Evolutionary conservation across 257 asterid species (phyloP), one percentile per base, ranked within the genome.

Genomic region (Forsythia suspensa): DNA sequence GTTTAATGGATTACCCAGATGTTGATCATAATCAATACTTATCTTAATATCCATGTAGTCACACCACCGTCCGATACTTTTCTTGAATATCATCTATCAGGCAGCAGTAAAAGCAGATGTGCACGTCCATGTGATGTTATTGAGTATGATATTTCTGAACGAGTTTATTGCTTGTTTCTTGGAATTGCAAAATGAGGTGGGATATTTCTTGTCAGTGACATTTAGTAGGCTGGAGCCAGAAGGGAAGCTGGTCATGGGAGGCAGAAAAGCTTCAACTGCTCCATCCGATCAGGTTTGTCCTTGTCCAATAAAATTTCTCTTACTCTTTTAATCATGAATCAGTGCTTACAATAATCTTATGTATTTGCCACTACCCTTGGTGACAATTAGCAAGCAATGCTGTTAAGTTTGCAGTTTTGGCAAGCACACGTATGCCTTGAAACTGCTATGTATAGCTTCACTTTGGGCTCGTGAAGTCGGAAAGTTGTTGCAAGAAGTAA

Each of bases 181-280:
- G 34, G 79, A 79, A 69, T 81, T 70, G 79, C 55, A 76, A 86
- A 76, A 75, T 87, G 78, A 82, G 76, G 68, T 24, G 24, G 77
- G 52, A 55, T 81, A 52, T 82, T 80, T 73, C 77, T 48, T 84
- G 42, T 83, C 97, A 95, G 99, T 95, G 78, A 95, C 96, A 39
- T 95, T 95, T 87, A 91, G 98, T 84, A 89, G 97, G 87, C 83
- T 90, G 87, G 97, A 93, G 88, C 97, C 97, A 39, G 96, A 93
- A 87, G 98, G 98, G 84, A 92, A 84, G 90, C 83, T 95, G 87
- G 91, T 95, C 82, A 92, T 95, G 97, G 98, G 99, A 38, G 90
- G 97, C 82, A 91, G 98, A 81, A 95, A 93, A 88, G 86, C 89
- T 79, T 81, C 92, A 63, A 70, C 87, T 24, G 68, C 87, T 80